Evolutionary conservation across 129 eudicot species (phyloP).

Genomic region (Flaveria linearis): DNA sequence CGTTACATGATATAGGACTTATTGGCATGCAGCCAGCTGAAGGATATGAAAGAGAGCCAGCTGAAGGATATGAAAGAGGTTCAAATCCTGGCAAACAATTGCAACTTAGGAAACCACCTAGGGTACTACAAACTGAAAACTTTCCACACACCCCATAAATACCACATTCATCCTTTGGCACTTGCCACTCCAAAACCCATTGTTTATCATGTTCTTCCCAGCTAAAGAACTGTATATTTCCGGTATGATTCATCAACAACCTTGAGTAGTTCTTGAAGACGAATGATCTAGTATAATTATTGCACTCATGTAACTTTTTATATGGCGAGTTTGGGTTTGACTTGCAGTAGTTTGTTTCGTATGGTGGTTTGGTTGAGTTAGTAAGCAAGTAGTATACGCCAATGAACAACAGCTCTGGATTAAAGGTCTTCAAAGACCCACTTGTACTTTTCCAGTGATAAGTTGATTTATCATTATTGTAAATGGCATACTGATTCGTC

Average conservation of each 20-base stretch:
- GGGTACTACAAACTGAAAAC: conserved; percentile 31
- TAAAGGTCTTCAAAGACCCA: neutral
- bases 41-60: conserved; percentile 18
- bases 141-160: conserved; percentile 31
- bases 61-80: neutral
- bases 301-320: neutral
- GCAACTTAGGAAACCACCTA: neutral
- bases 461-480: neutral
- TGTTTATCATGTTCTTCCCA: neutral
- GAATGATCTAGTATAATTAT: neutral
- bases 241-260: conserved; percentile 33
- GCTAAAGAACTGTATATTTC: conserved; percentile 30
- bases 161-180: conserved; percentile 33
- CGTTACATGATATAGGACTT: neutral
- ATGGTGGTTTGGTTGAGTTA: neutral
- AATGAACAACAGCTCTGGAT: conserved; percentile 8
- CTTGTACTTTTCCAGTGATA: conserved; percentile 19
- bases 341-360: neutral
- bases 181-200: conserved; percentile 33
- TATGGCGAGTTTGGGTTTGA: too few species aligned
- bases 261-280: conserved; percentile 4
- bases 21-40: conserved; percentile 28
- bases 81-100: conserved; percentile 41
- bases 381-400: neutral
- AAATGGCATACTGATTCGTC: neutral